Evolutionary conservation across 2,329 filamentous ascomycete species (phyloP), one percentile per base, ranked within the genome.

Genomic region (Colletotrichum shisoi): DNA sequence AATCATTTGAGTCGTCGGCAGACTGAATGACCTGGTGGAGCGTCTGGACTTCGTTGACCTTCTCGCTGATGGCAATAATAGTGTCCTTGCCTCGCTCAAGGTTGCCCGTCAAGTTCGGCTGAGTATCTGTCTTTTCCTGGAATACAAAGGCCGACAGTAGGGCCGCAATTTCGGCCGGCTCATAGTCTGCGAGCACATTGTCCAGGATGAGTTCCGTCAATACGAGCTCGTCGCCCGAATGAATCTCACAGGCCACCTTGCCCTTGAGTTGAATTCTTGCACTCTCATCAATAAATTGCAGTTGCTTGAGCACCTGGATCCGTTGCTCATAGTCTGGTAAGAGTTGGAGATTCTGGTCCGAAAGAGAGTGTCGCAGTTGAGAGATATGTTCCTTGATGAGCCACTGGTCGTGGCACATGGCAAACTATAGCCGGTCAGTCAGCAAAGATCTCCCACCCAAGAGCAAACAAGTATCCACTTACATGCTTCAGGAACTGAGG

Each of bases 231-330:
- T 98, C 94, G 19, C 94, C 94, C 0, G 94, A 97, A 79, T 98
- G 95, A 68, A 99, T 94, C 79, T 99, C 95, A 80, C 95, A 99
- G 4, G 95, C 95, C 24, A 99, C 95, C 78, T 98, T 98, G 78
- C 95, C 95, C 80, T 99, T 99, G 70, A 99, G 86, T 79, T 96
- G 92, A 45, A 99, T 96, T 24, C 94, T 89, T 4, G 89, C 90
- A 51, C 90, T 88, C 4, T 91, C 89, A 73, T 99, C 95, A 71
- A 99, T 91, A 76, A 99, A 99, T 5, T 89, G 90, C 8, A 99
- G 86, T 71, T 98, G 94, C 76, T 92, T 94, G 52, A 99, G 85
- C 0, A 99, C 95, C 70, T 91, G 88, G 44, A 98, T 92, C 57
- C 95, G 90, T 79, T 98, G 95, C 75, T 98, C 92, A 75, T 99